Percentiles rank a stretch among this genome's conserved stretches.
Conservation (phyloP, 768 basidiomycete genomes). For the Mycena galericulata region DNA sequence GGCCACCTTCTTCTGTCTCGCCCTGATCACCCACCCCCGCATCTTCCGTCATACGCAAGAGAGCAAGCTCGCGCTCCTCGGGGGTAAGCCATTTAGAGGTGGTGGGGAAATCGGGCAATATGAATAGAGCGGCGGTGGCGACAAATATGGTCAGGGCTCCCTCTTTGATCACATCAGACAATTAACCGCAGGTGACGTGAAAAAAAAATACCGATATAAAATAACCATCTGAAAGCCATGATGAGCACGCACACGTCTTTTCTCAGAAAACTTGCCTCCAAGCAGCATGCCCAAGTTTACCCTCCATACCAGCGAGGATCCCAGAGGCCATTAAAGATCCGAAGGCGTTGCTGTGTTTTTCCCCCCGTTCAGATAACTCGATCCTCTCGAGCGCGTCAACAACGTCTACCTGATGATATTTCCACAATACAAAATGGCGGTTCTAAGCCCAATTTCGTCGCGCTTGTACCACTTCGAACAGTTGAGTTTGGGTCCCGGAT, state of each 20-base stretch:
- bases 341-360: slow-evolving; percentile 74
- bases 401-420: slow-evolving; percentile 70
- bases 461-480: slow-evolving; percentile 73
- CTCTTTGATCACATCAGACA: slow-evolving; percentile 43
- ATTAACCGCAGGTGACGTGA: neutral
- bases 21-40: slow-evolving; percentile 63
- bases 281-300: slow-evolving; percentile 76
- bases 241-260: neutral
- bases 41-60: slow-evolving; percentile 77
- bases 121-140: slow-evolving; percentile 67
- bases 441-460: slow-evolving; percentile 79
- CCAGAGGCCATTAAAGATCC: slow-evolving; percentile 86
- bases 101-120: slow-evolving; percentile 89
- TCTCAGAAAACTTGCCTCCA: slow-evolving; percentile 70
- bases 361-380: no score
- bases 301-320: slow-evolving; percentile 82
- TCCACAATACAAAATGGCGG: slow-evolving; percentile 79
- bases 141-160: slow-evolving; percentile 71
- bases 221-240: slow-evolving; percentile 69
- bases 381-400: no score
- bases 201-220: slow-evolving; percentile 62
- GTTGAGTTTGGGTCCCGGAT: neutral
- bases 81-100: slow-evolving; percentile 71
- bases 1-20: slow-evolving; percentile 52
- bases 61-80: slow-evolving; percentile 70